Conservation (phyloP, 495 filamentous ascomycete genomes). For the Aspergillus steynii region DNA sequence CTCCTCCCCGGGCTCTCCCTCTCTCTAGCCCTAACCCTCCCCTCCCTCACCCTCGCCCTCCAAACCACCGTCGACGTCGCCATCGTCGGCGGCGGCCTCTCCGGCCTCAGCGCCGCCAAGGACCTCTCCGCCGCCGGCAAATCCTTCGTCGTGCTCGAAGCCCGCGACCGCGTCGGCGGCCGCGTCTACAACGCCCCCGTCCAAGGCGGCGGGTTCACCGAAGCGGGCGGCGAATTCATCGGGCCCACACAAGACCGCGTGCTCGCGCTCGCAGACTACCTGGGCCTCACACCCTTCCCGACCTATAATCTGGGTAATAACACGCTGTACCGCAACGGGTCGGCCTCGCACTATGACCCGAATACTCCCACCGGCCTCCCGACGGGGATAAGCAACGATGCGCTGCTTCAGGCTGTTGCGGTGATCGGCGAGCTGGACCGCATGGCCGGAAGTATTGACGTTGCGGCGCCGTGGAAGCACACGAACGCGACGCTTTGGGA, state of each 20-base stretch:
- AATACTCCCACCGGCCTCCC: conserved; percentile 3
- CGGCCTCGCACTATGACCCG: conserved; percentile 2
- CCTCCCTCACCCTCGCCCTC: too few relatives aligned
- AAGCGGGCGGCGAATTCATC: conserved; percentile 20
- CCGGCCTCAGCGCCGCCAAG: conserved; percentile 22
- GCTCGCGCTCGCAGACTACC: conserved; percentile 11
- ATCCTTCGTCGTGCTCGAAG: conserved; percentile 21
- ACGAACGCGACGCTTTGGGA: conserved; percentile 15
- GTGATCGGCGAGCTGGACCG: conserved; percentile 9
- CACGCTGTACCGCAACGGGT: conserved; percentile 14
- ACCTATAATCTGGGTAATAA: conserved; percentile 16
- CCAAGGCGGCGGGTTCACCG: conserved; percentile 3
- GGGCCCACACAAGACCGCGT: conserved; percentile 21
- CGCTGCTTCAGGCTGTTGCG: conserved; percentile 12
- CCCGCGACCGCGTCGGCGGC: conserved; percentile 25
- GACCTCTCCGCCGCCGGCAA: conserved; percentile 16
- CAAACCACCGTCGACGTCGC: conserved; percentile 15
- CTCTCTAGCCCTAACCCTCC: background rate
- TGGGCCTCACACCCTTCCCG: conserved; percentile 11
- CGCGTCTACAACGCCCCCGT: conserved; percentile 11
- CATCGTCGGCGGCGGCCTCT: conserved; percentile 24
- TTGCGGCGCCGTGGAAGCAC: conserved; percentile 17
- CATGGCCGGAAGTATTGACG: conserved; percentile 12
- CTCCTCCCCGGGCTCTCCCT: background rate
- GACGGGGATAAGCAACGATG: conserved; percentile 6